phyloP scores from a whole-genome alignment of 139 green algal genomes.

The Eudorina sp. region DNA sequence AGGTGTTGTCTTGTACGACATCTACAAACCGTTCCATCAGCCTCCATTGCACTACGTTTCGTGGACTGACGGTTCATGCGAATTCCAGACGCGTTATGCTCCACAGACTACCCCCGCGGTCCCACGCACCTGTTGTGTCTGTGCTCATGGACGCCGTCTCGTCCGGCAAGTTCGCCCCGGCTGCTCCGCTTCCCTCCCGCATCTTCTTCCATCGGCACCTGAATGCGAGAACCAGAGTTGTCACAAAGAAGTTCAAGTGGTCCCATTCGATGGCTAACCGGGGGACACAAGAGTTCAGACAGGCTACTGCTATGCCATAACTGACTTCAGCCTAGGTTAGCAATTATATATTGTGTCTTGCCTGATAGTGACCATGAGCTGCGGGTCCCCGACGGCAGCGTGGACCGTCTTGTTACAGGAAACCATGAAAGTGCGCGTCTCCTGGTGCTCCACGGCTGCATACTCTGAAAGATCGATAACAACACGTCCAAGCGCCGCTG shows the following conservation, averaged over 20 bases:
- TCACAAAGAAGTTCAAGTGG: too few relatives aligned
- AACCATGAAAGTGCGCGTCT: conserved; percentile 74
- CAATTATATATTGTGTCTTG: conserved; percentile 19
- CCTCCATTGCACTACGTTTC: too few relatives aligned
- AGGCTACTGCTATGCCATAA: too few relatives aligned
- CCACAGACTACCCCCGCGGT: neutral
- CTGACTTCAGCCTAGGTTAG: neutral
- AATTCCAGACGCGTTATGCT: neutral
- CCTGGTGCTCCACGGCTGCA: conserved; percentile 69
- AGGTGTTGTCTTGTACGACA: too few relatives aligned
- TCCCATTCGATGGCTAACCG: too few relatives aligned
- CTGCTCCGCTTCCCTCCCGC: neutral
- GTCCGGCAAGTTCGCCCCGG: conserved; percentile 32
- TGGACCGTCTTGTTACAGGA: conserved; percentile 74
- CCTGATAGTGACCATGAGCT: conserved; percentile 77
- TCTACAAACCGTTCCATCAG: too few relatives aligned
- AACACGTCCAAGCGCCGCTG: conserved; percentile 64
- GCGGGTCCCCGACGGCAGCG: conserved; percentile 72
- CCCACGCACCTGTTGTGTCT: conserved; percentile 60
- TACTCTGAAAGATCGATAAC: conserved; percentile 78
- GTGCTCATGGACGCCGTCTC: conserved; percentile 67
- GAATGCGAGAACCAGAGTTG: neutral
- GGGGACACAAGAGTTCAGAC: too few relatives aligned
- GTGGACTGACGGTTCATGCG: too few relatives aligned
- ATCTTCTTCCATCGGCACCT: conserved; percentile 70